Conservation (phyloP, 2,329 filamentous ascomycete species). For the Trichoderma sp. region DNA sequence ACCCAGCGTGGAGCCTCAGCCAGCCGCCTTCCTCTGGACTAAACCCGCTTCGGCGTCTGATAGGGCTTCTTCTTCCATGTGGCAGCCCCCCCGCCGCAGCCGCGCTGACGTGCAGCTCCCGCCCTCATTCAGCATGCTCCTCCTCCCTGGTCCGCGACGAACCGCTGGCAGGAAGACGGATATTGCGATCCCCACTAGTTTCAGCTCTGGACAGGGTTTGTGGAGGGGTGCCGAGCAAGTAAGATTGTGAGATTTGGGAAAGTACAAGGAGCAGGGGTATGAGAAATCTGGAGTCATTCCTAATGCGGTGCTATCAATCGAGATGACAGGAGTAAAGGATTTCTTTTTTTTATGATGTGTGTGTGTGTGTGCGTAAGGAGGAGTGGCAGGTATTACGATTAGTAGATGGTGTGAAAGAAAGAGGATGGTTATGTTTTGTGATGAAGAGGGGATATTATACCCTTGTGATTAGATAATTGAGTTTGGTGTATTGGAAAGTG, state of each 20-base stretch:
- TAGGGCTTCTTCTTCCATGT: not conserved
- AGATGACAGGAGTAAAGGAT: constrained; percentile 6
- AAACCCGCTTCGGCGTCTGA: not conserved
- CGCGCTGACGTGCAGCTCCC: constrained; percentile 8
- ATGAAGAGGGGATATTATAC: not conserved
- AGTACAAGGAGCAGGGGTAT: not conserved
- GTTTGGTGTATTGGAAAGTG: not conserved
- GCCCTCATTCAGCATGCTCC: not conserved
- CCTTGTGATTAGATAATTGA: not conserved
- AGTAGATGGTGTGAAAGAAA: not conserved
- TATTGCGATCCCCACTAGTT: not conserved
- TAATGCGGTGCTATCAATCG: constrained; percentile 14
- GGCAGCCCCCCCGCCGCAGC: not conserved
- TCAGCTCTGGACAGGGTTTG: constrained; percentile 1
- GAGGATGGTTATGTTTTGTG: not conserved
- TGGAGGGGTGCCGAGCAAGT: constrained; percentile 1
- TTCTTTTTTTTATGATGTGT: not conserved
- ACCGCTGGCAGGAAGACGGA: constrained; percentile 4
- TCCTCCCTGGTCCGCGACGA: not conserved
- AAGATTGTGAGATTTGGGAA: not conserved
- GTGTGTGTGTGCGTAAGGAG: not conserved
- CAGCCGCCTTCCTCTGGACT: constrained; percentile 13
- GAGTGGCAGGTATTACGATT: not conserved
- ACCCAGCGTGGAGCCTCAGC: constrained; percentile 11
- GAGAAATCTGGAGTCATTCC: not conserved